phyloP scores from a whole-genome alignment of 306 rosid genomes.

The Vicia faba region DNA sequence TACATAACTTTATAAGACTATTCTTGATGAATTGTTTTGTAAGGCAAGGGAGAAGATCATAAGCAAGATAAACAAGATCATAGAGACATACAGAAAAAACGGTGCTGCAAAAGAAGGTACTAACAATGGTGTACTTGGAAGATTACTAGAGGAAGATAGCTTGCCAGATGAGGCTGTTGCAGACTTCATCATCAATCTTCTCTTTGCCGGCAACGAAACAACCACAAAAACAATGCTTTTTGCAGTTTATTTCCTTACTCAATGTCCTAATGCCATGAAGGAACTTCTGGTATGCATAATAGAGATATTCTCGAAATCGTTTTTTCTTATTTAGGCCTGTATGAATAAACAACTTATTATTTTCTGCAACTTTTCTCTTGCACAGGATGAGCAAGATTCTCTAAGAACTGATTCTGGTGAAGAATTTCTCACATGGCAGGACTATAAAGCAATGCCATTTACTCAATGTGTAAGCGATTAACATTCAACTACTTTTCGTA shows the following conservation, averaged over 20 bases:
- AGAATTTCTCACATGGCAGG: constrained; percentile 76
- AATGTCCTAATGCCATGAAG: constrained; percentile 67
- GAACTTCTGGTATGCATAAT: constrained; percentile 63
- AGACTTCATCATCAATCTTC: constrained; percentile 92
- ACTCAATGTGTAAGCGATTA: constrained; percentile 80
- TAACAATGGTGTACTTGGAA: constrained; percentile 67
- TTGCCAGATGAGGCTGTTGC: constrained; percentile 72
- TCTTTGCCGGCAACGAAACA: constrained; percentile 95
- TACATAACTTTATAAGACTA: too few relatives aligned
- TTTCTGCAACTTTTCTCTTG: constrained; percentile 25
- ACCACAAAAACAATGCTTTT: constrained; percentile 96
- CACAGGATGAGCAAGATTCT: constrained; percentile 78
- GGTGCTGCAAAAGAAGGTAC: constrained; percentile 39
- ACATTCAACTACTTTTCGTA: background rate
- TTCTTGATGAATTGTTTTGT: too few relatives aligned
- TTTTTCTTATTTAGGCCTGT: background rate
- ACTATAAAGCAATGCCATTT: constrained; percentile 83
- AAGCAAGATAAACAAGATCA: constrained; percentile 66
- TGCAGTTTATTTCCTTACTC: constrained; percentile 85
- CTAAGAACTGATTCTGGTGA: constrained; percentile 49
- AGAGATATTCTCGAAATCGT: constrained; percentile 5
- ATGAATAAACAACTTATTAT: background rate
- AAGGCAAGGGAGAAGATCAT: constrained; percentile 82
- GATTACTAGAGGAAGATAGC: constrained; percentile 75
- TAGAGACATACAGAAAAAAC: constrained; percentile 52